phyloP scores from a whole-genome alignment of 2,329 filamentous ascomycete species.

The Xylaria sp. region DNA sequence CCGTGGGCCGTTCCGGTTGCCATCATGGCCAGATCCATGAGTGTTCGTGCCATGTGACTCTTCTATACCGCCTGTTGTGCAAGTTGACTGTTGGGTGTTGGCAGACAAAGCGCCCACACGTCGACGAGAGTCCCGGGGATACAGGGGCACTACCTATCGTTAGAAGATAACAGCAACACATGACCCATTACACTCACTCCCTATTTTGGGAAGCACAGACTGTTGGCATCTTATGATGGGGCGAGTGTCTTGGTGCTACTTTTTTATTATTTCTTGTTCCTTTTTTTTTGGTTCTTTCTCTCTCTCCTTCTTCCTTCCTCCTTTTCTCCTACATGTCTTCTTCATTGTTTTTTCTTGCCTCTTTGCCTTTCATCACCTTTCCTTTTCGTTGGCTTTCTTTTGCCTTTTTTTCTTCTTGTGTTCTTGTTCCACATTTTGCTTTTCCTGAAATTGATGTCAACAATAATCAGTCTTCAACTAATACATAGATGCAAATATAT shows the following conservation, averaged over 20 bases:
- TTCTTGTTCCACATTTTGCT: background rate
- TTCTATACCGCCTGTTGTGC: conserved; percentile 22
- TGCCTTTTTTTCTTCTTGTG: background rate
- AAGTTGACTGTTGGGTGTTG: conserved; percentile 7
- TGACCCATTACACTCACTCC: background rate
- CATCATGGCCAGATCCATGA: conserved; percentile 1
- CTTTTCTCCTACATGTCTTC: background rate
- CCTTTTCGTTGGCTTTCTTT: background rate
- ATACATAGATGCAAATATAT: background rate
- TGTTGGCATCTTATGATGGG: conserved; percentile 8
- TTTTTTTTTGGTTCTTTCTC: background rate
- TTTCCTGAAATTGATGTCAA: background rate
- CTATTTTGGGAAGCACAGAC: background rate
- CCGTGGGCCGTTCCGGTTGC: conserved; percentile 5
- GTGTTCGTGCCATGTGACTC: conserved; percentile 18
- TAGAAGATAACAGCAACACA: background rate
- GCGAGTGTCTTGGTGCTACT: background rate
- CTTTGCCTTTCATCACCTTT: background rate
- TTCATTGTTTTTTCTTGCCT: background rate
- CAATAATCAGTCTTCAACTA: background rate
- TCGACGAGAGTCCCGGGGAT: conserved; percentile 10
- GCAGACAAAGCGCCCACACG: conserved; percentile 23
- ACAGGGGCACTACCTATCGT: conserved; percentile 3
- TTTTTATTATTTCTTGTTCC: background rate
- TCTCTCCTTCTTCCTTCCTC: background rate